Evolutionary conservation across 176 grass and related monocot genomes (phyloP), one percentile per base, ranked within the genome.

Genomic region (Carex kokanica): DNA sequence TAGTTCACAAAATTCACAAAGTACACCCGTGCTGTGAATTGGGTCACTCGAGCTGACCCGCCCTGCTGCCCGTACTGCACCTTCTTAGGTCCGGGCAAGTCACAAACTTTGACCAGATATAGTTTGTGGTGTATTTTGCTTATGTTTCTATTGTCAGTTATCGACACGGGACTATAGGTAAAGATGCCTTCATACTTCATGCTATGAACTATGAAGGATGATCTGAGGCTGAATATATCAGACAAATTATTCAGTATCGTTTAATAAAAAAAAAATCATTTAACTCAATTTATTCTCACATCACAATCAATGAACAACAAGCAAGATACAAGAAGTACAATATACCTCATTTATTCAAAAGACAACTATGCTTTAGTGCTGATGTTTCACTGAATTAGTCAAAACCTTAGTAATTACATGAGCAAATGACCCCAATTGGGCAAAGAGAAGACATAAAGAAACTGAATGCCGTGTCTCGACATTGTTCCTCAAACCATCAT

Each of bases 401-500:
- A 99, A 36, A 78, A 88, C 78, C 84, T 95, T 96, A 0, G 97
- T 99, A 7, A 93, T 17, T 18, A 74, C 88, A 81, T 99, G 93
- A 69, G 85, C 43, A 13, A 13, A 87, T 67, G 21, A 99, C 93
- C 45, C 97, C 97, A 12, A 96, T 71, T 15, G 93, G 97, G 78
- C 97, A 99, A 87, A 99, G 8, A 99, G 88, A 63, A 99, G 83
- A 87, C 97, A 51, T 90, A n/a, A n/a, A n/a, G n/a, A n/a, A n/a
- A n/a, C n/a, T n/a, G n/a, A n/a, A n/a, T n/a, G n/a, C n/a, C n/a
- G n/a, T n/a, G n/a, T n/a, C n/a, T n/a, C n/a, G n/a, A n/a, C n/a
- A n/a, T n/a, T 93, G 78, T 93, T 92, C 91, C 91, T 93, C 82
- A 99, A 71, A 55, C 97, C 97, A 21, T 99, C 97, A 4, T 93